Evolutionary conservation across 306 rosid species (phyloP).

Genomic region (Quillaja saponaria): DNA sequence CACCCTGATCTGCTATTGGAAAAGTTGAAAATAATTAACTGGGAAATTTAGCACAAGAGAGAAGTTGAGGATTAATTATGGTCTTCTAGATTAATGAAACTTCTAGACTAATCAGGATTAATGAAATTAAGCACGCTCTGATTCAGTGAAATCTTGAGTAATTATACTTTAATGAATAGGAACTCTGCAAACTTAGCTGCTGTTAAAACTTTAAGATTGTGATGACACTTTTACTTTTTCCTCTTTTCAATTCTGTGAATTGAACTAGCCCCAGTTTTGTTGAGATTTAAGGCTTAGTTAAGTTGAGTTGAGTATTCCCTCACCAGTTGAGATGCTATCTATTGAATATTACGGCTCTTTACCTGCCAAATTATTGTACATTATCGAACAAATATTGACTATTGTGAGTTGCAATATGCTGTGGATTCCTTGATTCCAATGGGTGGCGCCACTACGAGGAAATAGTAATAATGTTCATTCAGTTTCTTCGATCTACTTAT

Average conservation of each 20-base stretch:
- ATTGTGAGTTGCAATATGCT: neutral
- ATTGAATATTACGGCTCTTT: too few relatives aligned
- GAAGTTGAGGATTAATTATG: constrained; percentile 1
- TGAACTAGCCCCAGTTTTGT: too few relatives aligned
- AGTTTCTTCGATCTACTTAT: too few relatives aligned
- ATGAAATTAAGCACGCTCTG: neutral
- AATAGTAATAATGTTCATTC: too few relatives aligned
- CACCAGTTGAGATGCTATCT: too few relatives aligned
- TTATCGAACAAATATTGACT: neutral
- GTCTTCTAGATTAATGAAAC: too few relatives aligned
- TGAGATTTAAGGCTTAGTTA: too few relatives aligned
- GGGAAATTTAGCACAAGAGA: constrained; percentile 12
- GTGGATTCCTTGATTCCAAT: constrained; percentile 5
- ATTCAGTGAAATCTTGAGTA: neutral
- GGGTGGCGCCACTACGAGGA: too few relatives aligned
- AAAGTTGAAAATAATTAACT: neutral
- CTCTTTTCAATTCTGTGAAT: neutral
- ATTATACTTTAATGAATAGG: neutral
- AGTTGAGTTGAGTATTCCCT: too few relatives aligned
- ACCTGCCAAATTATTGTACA: neutral
- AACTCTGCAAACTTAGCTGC: neutral
- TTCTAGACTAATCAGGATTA: too few relatives aligned
- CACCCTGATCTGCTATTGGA: neutral
- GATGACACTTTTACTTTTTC: neutral
- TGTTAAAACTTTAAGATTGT: neutral